A percentile compares a stretch with the other conserved stretches of the same genome.
phyloP scores from a whole-genome alignment of 2,329 filamentous ascomycete species.

The Trichoderma atrobrunneum region DNA sequence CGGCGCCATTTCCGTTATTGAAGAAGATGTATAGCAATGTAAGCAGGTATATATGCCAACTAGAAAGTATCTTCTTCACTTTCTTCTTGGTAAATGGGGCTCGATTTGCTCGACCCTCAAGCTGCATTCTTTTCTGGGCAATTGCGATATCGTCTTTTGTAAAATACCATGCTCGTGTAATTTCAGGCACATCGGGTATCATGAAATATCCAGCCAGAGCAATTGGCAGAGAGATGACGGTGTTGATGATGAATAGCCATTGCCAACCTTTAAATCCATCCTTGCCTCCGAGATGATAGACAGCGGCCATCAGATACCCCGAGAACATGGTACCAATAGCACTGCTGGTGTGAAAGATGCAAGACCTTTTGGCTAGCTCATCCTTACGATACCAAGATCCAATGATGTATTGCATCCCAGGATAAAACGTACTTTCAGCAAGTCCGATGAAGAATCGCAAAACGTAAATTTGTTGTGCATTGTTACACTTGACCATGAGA shows the following conservation, averaged over 20 bases:
- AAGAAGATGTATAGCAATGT: conserved; percentile 60
- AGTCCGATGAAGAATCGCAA: conserved; percentile 46
- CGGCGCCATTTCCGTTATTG: conserved; percentile 53
- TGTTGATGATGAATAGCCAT: conserved; percentile 34
- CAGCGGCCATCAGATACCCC: conserved; percentile 34
- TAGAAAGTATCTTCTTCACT: conserved; percentile 57
- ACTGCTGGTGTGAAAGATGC: conserved; percentile 39
- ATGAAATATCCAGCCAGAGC: conserved; percentile 34
- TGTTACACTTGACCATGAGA: conserved; percentile 36
- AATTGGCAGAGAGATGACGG: conserved; percentile 35
- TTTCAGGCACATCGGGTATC: conserved; percentile 32
- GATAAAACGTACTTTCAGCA: conserved; percentile 39
- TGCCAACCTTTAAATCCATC: conserved; percentile 26
- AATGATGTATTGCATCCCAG: conserved; percentile 39
- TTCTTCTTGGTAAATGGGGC: conserved; percentile 45
- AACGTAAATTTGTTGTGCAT: conserved; percentile 36
- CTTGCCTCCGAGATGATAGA: conserved; percentile 32
- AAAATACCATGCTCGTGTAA: conserved; percentile 30
- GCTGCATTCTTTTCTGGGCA: conserved; percentile 32
- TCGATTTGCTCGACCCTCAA: conserved; percentile 45
- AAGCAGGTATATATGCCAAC: conserved; percentile 64
- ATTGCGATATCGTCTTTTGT: conserved; percentile 28
- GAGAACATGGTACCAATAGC: conserved; percentile 32
- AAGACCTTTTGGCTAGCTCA: conserved; percentile 43
- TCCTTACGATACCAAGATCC: conserved; percentile 45